Evolutionary conservation across 164 flowering plant species (phyloP).

Genomic region (Cinnamomum chago): DNA sequence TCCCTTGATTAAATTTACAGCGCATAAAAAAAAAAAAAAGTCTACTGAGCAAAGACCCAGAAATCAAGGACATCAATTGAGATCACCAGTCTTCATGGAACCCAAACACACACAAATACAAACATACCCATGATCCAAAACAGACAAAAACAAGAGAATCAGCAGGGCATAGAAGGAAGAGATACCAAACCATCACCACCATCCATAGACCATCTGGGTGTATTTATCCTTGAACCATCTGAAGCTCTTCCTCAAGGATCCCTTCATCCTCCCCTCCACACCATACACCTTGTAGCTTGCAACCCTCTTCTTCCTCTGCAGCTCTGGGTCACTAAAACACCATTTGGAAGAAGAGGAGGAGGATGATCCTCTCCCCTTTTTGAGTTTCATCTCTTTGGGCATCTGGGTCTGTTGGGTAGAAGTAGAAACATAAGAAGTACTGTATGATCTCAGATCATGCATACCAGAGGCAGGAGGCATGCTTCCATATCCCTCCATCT

Average conservation of each 20-base stretch:
- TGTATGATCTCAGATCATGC: slow-evolving; percentile 25
- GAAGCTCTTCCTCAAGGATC: slow-evolving; percentile 38
- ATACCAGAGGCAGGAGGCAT: slow-evolving; percentile 15
- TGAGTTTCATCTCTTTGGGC: slow-evolving; percentile 22
- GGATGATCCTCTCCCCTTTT: slow-evolving; percentile 16
- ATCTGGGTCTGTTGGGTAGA: slow-evolving; percentile 14
- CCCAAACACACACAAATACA: slow-evolving; percentile 1
- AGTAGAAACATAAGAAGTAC: slow-evolving; percentile 20
- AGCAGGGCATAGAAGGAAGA: background rate
- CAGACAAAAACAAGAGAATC: background rate
- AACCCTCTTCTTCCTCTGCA: slow-evolving; percentile 43
- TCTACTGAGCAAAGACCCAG: background rate
- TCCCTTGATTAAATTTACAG: background rate
- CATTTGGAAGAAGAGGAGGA: slow-evolving; percentile 19
- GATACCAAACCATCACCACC: slow-evolving; percentile 34
- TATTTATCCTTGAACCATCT: slow-evolving; percentile 45
- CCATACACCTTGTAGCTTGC: slow-evolving; percentile 43
- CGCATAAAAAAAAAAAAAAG: background rate
- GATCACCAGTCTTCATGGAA: slow-evolving; percentile 1
- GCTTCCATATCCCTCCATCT: slow-evolving; percentile 24
- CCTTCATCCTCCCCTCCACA: slow-evolving; percentile 49
- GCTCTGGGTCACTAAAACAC: slow-evolving; percentile 37
- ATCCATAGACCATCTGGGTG: slow-evolving; percentile 26
- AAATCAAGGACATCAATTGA: background rate
- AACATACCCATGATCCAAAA: background rate